Conservation (phyloP, 140 eudicot genomes). For the Senecio squalidus region DNA sequence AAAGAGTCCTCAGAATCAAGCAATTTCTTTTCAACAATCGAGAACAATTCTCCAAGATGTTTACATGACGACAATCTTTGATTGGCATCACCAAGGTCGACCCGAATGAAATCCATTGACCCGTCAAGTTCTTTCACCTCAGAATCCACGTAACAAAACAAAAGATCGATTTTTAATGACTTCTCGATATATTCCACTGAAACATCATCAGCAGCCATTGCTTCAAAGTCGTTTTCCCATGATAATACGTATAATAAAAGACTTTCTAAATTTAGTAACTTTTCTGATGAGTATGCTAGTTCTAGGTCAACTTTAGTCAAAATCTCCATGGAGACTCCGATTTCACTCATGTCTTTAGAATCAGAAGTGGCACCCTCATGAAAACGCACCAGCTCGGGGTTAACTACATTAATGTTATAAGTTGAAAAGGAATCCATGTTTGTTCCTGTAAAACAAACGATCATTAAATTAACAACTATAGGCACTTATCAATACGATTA, state of each 20-base stretch:
- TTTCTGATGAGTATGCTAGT: constrained; percentile 64
- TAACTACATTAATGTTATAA: constrained; percentile 22
- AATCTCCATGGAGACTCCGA: constrained; percentile 49
- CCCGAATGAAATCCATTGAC: constrained; percentile 49
- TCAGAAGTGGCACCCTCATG: constrained; percentile 35
- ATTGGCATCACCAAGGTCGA: constrained; percentile 38
- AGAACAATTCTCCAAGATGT: constrained; percentile 40
- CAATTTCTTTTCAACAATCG: constrained; percentile 40
- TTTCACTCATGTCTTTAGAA: constrained; percentile 48
- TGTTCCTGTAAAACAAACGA: constrained; percentile 20
- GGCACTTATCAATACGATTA: not conserved
- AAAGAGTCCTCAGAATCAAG: constrained; percentile 53
- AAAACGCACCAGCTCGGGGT: constrained; percentile 30
- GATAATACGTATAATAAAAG: constrained; percentile 44
- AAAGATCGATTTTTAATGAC: constrained; percentile 61
- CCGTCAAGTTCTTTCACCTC: constrained; percentile 64
- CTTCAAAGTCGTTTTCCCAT: constrained; percentile 56
- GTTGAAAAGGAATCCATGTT: constrained; percentile 19
- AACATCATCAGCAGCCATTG: constrained; percentile 40
- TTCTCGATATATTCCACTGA: constrained; percentile 56
- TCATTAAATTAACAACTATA: too few relatives aligned
- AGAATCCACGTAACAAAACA: constrained; percentile 50
- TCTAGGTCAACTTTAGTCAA: constrained; percentile 54
- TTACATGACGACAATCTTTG: constrained; percentile 39
- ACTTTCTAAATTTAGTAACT: constrained; percentile 65